A percentile compares a stretch with the other conserved stretches of the same genome.
Conservation (phyloP, 2,329 filamentous ascomycete genomes). For the Apiospora rasikravindrae region DNA sequence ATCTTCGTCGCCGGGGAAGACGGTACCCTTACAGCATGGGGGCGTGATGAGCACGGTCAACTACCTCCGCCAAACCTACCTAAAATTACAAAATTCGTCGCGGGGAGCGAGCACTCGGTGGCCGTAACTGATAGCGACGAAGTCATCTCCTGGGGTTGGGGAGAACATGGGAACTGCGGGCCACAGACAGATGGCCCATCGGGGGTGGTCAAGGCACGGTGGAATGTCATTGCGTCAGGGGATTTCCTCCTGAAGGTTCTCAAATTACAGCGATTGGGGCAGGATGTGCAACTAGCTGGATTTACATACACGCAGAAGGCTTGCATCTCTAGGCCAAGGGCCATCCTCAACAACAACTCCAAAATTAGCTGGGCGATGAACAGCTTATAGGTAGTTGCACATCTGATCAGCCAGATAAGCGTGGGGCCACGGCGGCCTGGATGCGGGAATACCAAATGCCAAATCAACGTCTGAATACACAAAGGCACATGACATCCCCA, state of each 20-base stretch:
- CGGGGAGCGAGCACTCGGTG: conserved; percentile 90
- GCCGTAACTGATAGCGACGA: conserved; percentile 68
- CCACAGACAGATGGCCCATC: conserved; percentile 61
- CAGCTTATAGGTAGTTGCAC: not conserved
- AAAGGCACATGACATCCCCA: not conserved
- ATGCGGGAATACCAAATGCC: not conserved
- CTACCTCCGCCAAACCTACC: conserved; percentile 69
- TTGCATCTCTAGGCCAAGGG: conserved; percentile 33
- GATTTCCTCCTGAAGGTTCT: conserved; percentile 55
- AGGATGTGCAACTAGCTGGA: conserved; percentile 91
- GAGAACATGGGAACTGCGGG: conserved; percentile 96
- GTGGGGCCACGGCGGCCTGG: not conserved
- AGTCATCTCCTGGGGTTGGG: conserved; percentile 92
- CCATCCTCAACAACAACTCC: not conserved
- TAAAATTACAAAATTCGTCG: conserved; percentile 66
- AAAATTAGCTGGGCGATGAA: not conserved
- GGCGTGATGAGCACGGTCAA: conserved; percentile 85
- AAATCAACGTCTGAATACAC: not conserved
- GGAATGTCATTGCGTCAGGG: conserved; percentile 68
- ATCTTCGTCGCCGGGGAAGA: conserved; percentile 72
- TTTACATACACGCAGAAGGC: conserved; percentile 52
- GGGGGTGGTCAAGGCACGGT: conserved; percentile 69
- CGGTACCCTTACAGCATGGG: conserved; percentile 73
- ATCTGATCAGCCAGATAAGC: not conserved
- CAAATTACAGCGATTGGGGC: conserved; percentile 70